A percentile compares a stretch with the other conserved stretches of the same genome.
These are phyloP conservation scores for Pseudonitzschia multistriata DNA, from an alignment of 108 stramenopile species.

Conservation along the genomic window DNA sequence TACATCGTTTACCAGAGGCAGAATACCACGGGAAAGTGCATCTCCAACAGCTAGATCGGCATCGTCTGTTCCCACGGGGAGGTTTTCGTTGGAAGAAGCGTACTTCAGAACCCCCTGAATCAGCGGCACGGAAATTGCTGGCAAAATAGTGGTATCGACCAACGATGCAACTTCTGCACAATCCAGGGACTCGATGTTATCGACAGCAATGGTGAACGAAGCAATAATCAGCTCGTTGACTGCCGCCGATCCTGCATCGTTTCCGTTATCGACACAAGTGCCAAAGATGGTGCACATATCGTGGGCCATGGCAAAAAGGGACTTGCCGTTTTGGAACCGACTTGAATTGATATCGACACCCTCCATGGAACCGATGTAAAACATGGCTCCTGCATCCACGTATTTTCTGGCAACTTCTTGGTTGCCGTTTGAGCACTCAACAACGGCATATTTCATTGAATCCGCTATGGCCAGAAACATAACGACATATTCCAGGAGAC, in stretches of 20 bases:
- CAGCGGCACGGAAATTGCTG: slow-evolving; percentile 40
- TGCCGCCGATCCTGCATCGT: slow-evolving; percentile 10
- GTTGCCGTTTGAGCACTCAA: slow-evolving; percentile 17
- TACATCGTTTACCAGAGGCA: slow-evolving; percentile 34
- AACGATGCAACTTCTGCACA: slow-evolving; percentile 17
- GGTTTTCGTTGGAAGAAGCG: slow-evolving; percentile 27
- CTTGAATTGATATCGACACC: slow-evolving; percentile 32
- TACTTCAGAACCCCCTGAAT: slow-evolving; percentile 48
- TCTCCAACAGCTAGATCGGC: slow-evolving; percentile 30
- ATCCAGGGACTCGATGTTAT: slow-evolving; percentile 26
- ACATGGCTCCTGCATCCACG: slow-evolving; percentile 51
- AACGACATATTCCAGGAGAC: slow-evolving; percentile 32
- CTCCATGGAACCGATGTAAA: slow-evolving; percentile 58
- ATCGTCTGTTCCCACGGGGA: slow-evolving; percentile 26
- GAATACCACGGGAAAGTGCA: slow-evolving; percentile 29
- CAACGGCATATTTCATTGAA: slow-evolving; percentile 27
- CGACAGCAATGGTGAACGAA: slow-evolving; percentile 18
- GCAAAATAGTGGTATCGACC: slow-evolving; percentile 20
- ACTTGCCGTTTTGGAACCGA: slow-evolving; percentile 22
- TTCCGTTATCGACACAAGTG: slow-evolving; percentile 27
- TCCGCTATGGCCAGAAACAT: slow-evolving; percentile 33
- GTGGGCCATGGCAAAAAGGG: slow-evolving; percentile 43
- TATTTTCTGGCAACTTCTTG: slow-evolving; percentile 14
- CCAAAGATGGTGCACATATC: slow-evolving; percentile 44
- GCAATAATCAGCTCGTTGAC: slow-evolving; percentile 29